Percentiles rank a stretch among this genome's conserved stretches.
Evolutionary conservation across 225 moss, liverwort and hornwort genomes (phyloP).

Genomic region (Marchantia paleacea): DNA sequence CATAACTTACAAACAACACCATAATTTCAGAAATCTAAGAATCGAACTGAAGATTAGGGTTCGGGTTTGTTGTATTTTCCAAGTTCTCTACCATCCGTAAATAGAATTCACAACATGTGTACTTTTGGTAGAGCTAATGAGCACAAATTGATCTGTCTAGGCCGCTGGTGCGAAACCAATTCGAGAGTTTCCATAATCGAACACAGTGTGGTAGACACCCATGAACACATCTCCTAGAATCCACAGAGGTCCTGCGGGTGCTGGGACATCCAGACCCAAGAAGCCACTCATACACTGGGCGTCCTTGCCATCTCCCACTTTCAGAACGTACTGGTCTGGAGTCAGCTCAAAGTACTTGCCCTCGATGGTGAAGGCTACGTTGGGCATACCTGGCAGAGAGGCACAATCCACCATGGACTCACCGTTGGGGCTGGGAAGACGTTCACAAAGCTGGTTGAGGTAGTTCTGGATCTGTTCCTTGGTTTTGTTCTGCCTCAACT

Average conservation of each 20-base stretch:
- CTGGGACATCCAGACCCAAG: conserved; percentile 72
- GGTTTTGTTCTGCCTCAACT: conserved; percentile 70
- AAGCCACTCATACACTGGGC: conserved; percentile 96
- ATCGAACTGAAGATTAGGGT: neutral
- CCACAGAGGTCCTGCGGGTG: conserved; percentile 87
- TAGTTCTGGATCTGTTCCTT: conserved; percentile 61
- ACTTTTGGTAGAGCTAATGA: neutral
- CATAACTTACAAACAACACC: conserved; percentile 5
- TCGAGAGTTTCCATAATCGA: conserved; percentile 78
- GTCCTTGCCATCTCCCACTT: conserved; percentile 68
- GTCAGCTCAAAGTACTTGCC: conserved; percentile 71
- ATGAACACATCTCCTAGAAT: conserved; percentile 90
- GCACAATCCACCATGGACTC: conserved; percentile 74
- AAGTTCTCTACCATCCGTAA: neutral
- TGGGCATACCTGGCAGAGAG: conserved; percentile 61
- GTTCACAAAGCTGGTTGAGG: conserved; percentile 75
- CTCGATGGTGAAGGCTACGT: conserved; percentile 73
- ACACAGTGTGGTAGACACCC: conserved; percentile 87
- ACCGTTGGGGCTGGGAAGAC: conserved; percentile 84
- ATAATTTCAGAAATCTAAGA: neutral
- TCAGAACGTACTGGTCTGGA: conserved; percentile 75
- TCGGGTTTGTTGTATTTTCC: neutral
- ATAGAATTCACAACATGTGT: neutral
- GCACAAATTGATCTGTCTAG: conserved; percentile 19
- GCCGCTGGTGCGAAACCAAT: conserved; percentile 72